Evolutionary conservation across 345 rosid genomes (phyloP), one percentile per base, ranked within the genome.

Genomic region (Populus deltoides): DNA sequence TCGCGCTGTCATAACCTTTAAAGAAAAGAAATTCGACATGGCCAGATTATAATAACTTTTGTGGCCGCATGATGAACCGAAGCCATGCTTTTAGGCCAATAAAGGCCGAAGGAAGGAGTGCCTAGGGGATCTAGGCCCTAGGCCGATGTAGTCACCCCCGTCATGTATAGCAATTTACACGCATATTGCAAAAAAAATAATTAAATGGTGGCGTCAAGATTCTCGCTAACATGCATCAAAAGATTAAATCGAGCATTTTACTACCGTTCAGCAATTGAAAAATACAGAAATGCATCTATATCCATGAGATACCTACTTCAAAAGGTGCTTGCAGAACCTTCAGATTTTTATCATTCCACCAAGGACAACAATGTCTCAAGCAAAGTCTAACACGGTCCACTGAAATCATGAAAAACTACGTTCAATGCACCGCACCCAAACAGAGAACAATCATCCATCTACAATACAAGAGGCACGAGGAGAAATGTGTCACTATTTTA

Each of bases 391-490:
- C 62, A 68, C 73, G 43, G 74, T 39, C 43, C 77, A 75, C 16
- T 71, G 74, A 70, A 65, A 75, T 77, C 74, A 75, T 45, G 81
- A 76, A 81, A 66, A 68, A 74, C 53, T 25, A 77, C 29, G 61
- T 77, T 35, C 82, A 24, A 68, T 55, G 80, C 79, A 80, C 82
- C 66, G 55, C 81, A 83, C 74, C 80, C 70, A 77, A 74, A 76
- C 69, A 79, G 69, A 45, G 66, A 75, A 80, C 81, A 81, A 80
- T 92, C 87, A 90, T 89, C 91, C 92, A 86, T 90, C 92, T 90
- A 89, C 89, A 87, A 83, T 70, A 81, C 70, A 73, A 70, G 71
- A 86, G 72, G 74, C 66, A 79, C 39, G 31, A 70, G 43, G 66
- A 77, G 72, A 80, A 66, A 71, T 20, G 25, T 43, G 79, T 67